Evolutionary conservation across 306 rosid genomes (phyloP), one percentile per base, ranked within the genome.

Genomic region (Gynostemma pentaphyllum): DNA sequence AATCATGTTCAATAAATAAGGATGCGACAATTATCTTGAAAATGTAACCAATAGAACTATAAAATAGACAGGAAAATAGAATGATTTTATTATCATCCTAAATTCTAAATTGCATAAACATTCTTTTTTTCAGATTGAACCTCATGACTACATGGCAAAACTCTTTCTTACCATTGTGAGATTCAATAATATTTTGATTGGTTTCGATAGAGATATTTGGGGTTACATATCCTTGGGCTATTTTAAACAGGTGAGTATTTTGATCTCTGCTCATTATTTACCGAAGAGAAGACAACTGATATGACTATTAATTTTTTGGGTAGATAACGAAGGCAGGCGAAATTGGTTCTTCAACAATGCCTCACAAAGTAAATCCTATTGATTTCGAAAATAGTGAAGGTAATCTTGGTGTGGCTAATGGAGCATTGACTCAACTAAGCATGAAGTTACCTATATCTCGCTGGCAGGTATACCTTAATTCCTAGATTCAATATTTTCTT

Each of bases 381-480:
- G 97, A 90, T 82, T 90, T 87, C 79, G 97, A 90, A 72, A 90
- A 85, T 57, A 87, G 97, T 45, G 95, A 87, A 83, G 97, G 97
- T 64, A 90, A 87, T 78, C 85, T 90, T 62, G 97, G 95, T 10
- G 78, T 85, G 53, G 97, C 94, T 74, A 81, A 76, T 72, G 90
- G 84, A 67, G 71, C 75, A 50, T 76, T 87, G 14, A 80, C 95
- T 68, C 94, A 85, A 64, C 78, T 87, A 49, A 80, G 95, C 76
- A 83, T 62, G 75, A 90, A 90, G 82, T 80, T 90, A 64, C 90
- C 97, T 16, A 83, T 87, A 57, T 90, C 98, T 13, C 95, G 96
- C 40, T 81, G 83, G 87, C 98, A 92, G 90, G 96, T 77, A 76
- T 62, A 76, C 44, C 34, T 59, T 72, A 28, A 36, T 70, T 37